Base-by-base conservation (phyloP, 768 basidiomycete genomes). In the Lenzites betulinus region DNA sequence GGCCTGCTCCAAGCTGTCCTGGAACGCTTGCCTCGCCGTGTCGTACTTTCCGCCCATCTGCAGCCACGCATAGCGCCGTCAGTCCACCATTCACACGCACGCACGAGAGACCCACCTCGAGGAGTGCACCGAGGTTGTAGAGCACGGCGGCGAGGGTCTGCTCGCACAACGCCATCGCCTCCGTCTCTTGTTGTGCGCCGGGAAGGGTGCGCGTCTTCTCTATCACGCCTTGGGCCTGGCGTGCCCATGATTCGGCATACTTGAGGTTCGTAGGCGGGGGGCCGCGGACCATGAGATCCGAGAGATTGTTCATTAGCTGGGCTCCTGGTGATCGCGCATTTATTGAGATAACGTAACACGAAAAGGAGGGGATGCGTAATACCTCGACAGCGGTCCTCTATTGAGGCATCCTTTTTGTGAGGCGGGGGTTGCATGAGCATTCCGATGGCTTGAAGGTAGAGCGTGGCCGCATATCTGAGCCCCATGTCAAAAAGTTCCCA, bases 361-460 rank as follows among this genome's bases (percentile, higher is more conserved):
- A 12, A 39, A 33, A 35, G 7, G 23, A 6, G 35, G 61, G 73
- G 26, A 4, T 5, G 11, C 11, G 11, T 33, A 4, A 33, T 54
- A 87, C 87, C 87, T 74, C 84, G 76, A 67, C 89, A 90, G 51
- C 76, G 77, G 60, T 88, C 83, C 60, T 85, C 82, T 1, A 72
- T 28, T 16, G 66, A 65, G 13, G 73, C 69, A 15, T 66, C 63
- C 44, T 71, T 69, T 60, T 60, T 11, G 59, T 62, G 48, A 25
- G 52, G 52, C 18, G 66, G 63, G 0, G 77, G 72, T 3, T 84
- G 85, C 16, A 88, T 75, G 47, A 90, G 77, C 22, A 89, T 73
- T 0, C 83, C 82, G 46, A 87, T 78, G 8, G 87, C 85, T 61
- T 86, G 86, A 11, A 88, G 75, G 70, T 89, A 89, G 6, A 90